Base-by-base conservation (phyloP, 2,329 filamentous ascomycete species). In the Atkinsonella hypoxylon region DNA sequence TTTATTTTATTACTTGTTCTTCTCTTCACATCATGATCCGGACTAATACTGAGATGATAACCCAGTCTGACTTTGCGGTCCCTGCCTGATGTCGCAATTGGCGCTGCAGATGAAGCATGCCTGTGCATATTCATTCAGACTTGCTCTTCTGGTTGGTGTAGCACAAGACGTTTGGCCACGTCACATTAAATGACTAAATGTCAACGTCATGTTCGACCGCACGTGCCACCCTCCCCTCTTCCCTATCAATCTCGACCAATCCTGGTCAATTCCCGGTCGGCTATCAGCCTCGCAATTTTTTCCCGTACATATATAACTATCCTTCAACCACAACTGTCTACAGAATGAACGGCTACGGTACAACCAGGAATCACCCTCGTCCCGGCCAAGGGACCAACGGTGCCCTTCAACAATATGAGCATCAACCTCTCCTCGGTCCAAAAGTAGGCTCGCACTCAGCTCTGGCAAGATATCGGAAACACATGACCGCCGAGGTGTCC, bases 401-500 rank as follows among this genome's bases (percentile, higher is more conserved):
- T 17, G 13, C 42, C 7, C 26, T 17, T 34, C 39, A 41, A 15
- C 5, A 34, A 39, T 45, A 51, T 38, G 51, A 59, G 55, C 49
- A 62, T 50, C 60, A 62, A 55, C 67, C 67, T 17, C 62, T 70
- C 8, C 60, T 57, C 49, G 51, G 51, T 41, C 53, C 55, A 45
- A 59, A 60, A 43, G 49, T 57, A 6, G 32, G 51, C 6, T 13
- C 60, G 11, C 53, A 48, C 32, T 57, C 61, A 13, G 39, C 59
- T 15, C 31, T 57, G 15, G 48, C 54, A 30, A 56, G 58, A 47
- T 64, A 65, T 56, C 65, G 64, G 20, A 62, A 58, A 51, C 62
- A 58, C 17, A 59, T 76, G 59, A 64, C 50, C 17, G 59, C 57
- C 11, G 72, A 84, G 50, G 70, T 88, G 50, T 73, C 70, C 53